Evolutionary conservation across 805 yeast species (phyloP), one percentile per base, ranked within the genome.

Genomic region (Candida ascalaphidarum): DNA sequence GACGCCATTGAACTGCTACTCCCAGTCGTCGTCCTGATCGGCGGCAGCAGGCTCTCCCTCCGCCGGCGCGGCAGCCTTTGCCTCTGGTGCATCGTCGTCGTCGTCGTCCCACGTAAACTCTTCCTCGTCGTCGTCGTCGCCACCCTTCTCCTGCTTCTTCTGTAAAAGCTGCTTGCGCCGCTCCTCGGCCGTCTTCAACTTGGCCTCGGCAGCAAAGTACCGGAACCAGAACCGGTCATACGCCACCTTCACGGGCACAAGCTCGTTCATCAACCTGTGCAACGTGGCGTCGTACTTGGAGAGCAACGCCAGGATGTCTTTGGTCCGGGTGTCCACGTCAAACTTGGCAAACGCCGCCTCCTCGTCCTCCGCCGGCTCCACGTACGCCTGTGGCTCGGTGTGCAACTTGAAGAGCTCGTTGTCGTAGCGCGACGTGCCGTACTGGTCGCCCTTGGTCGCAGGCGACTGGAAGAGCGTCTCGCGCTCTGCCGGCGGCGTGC

Each of bases 161-260:
- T 67, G 58, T 25, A 83, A 58, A 31, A 82, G 59, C 38, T 68
- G 67, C 52, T 77, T 78, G 46, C 95, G 67, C 47, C 74, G 66
- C 43, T 60, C 58, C 43, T 85, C 94, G 41, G 71, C 77, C 25
- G 67, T 65, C 23, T 70, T 62, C 13, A 84, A 71, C 39, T 65
- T 63, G 9, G 55, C 49, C 32, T 68, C 71, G 43, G 68, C 59
- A 30, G 56, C 61, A 52, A 74, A 80, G 53, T 83, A 86, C 19
- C 77, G 65, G 25, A 61, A 56, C 96, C 96, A 88, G 51, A 88
- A 88, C 26, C 61, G 60, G 15, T 67, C 58, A 41, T 77, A 80
- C 3, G 71, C 44, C 21, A 78, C 52, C 40, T 68, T 50, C 6
- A 65, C 69, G 0, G 95, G 94, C 2, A 86, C 94, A 6, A 85